These are phyloP conservation scores for Edaphochlamys debaryana DNA, from an alignment of 139 green algal genomes.

Conservation along the genomic window DNA sequence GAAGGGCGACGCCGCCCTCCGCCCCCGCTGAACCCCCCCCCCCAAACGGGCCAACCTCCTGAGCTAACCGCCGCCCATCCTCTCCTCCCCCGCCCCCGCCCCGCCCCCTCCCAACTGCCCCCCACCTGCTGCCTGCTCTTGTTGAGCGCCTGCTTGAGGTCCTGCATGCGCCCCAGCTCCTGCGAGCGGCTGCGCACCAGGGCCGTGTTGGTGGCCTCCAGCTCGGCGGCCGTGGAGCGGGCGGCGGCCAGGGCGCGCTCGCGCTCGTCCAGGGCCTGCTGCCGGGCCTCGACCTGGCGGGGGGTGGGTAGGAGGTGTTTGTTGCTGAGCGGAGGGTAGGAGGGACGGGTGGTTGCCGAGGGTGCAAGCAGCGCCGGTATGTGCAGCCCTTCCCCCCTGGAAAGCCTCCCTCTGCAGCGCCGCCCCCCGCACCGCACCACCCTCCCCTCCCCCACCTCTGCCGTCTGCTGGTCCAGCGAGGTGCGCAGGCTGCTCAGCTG, in stretches of 20 bases:
- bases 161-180: conserved; percentile 36
- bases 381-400: no score
- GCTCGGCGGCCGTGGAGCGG: background rate
- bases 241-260: conserved; percentile 26
- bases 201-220: conserved; percentile 12
- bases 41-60: no score
- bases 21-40: no score
- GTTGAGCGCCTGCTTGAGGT: conserved; percentile 46
- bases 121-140: conserved; percentile 24
- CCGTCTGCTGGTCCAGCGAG: conserved; percentile 22
- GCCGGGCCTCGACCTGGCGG: conserved; percentile 23
- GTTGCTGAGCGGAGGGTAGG: no score
- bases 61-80: background rate
- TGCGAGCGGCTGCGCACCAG: conserved; percentile 2
- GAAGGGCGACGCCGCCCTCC: no score
- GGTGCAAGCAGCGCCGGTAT: no score
- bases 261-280: conserved; percentile 25
- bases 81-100: background rate
- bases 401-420: no score
- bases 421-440: no score
- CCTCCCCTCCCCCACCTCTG: conserved; percentile 19
- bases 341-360: no score
- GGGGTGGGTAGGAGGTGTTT: no score
- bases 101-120: no score
- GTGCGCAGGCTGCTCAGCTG: conserved; percentile 1